phyloP scores from a whole-genome alignment of 495 filamentous ascomycete species.

The Daldinia caldariorum region DNA sequence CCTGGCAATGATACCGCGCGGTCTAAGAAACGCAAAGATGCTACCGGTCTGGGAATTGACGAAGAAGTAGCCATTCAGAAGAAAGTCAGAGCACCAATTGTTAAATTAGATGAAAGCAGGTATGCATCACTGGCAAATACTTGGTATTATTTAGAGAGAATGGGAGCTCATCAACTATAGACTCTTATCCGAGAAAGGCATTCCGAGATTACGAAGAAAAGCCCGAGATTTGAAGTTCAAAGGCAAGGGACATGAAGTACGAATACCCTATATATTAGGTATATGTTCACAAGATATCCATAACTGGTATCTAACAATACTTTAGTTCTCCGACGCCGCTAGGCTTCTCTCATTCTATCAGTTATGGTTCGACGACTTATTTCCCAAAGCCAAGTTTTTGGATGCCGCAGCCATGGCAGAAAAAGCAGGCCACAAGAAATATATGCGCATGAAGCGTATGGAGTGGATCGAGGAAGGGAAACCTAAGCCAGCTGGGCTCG shows the following conservation, averaged over 20 bases:
- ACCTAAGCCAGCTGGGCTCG: slow-evolving; percentile 59
- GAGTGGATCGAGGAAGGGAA: slow-evolving; percentile 85
- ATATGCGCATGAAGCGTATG: slow-evolving; percentile 70
- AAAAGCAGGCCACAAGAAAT: slow-evolving; percentile 87
- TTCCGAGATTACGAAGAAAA: slow-evolving; percentile 79
- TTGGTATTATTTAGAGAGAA: not conserved
- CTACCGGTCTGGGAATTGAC: slow-evolving; percentile 74
- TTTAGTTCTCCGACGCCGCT: slow-evolving; percentile 83
- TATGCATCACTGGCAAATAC: slow-evolving; percentile 47
- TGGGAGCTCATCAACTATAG: slow-evolving; percentile 51
- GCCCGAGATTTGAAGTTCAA: slow-evolving; percentile 81
- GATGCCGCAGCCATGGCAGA: slow-evolving; percentile 93
- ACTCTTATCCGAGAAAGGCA: slow-evolving; percentile 80
- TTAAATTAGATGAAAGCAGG: slow-evolving; percentile 88
- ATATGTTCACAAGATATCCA: not conserved
- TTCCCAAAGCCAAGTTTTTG: slow-evolving; percentile 90
- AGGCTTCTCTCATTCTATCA: slow-evolving; percentile 91
- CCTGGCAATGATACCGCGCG: slow-evolving; percentile 30
- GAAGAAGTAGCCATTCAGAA: slow-evolving; percentile 84
- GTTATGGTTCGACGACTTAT: slow-evolving; percentile 96
- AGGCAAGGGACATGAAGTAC: slow-evolving; percentile 93
- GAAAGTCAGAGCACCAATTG: slow-evolving; percentile 71
- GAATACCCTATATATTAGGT: too few relatives aligned
- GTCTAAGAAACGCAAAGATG: slow-evolving; percentile 50
- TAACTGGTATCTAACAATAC: slow-evolving; percentile 3